Conservation (phyloP, 1,284 basidiomycete species). For the Ustilago lituana region DNA sequence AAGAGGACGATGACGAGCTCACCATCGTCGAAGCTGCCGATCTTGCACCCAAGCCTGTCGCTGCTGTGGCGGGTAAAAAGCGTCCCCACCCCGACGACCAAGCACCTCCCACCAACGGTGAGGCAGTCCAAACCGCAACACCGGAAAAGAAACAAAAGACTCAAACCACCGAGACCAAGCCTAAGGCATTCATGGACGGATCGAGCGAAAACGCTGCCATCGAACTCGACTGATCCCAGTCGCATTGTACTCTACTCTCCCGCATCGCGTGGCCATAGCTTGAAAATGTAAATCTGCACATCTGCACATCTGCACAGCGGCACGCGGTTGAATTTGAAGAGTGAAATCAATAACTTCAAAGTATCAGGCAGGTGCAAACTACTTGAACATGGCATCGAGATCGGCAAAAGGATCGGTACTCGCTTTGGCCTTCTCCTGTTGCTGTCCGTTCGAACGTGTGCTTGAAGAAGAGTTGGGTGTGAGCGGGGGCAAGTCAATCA, state of each 20-base stretch:
- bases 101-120: background rate
- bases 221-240: slow-evolving; percentile 19
- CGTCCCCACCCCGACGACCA: slow-evolving; percentile 21
- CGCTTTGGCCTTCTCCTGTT: slow-evolving; percentile 28
- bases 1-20: background rate
- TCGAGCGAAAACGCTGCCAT: slow-evolving; percentile 10
- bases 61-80: slow-evolving; percentile 18
- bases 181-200: slow-evolving; percentile 1
- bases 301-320: background rate
- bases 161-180: background rate
- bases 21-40: background rate
- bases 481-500: slow-evolving; percentile 25
- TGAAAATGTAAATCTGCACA: too few species aligned
- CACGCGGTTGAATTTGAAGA: background rate
- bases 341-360: background rate
- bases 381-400: slow-evolving; percentile 60
- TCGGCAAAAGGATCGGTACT: slow-evolving; percentile 60
- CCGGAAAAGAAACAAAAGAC: slow-evolving; percentile 26
- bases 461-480: slow-evolving; percentile 12
- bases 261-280: too few species aligned
- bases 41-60: background rate
- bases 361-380: background rate
- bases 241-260: background rate
- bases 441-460: slow-evolving; percentile 7
- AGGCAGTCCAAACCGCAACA: background rate